These are phyloP conservation scores for Parathielavia appendiculata DNA, from an alignment of 495 filamentous ascomycete species.

Conservation along the genomic window DNA sequence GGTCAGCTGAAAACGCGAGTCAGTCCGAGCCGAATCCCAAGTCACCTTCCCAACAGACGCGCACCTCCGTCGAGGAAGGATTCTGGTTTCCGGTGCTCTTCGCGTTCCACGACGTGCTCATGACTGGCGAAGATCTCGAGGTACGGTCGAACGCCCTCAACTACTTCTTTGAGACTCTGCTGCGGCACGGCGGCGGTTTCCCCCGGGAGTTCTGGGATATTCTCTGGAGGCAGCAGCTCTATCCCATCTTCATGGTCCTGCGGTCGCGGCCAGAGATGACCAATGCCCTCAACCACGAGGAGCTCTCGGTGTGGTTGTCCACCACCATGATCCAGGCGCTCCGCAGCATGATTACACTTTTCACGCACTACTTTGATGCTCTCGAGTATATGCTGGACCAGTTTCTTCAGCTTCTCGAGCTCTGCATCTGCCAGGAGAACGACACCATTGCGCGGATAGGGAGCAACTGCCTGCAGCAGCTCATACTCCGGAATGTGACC, in stretches of 20 bases:
- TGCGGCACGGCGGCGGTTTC: constrained; percentile 85
- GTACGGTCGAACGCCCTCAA: constrained; percentile 89
- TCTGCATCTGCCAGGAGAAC: constrained; percentile 98
- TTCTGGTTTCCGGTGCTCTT: constrained; percentile 98
- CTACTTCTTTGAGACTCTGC: constrained; percentile 91
- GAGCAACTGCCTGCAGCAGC: constrained; percentile 92
- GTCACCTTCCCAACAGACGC: constrained; percentile 40
- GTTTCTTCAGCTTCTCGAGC: constrained; percentile 84
- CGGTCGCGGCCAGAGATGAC: constrained; percentile 94
- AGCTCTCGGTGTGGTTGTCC: constrained; percentile 96
- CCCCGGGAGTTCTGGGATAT: constrained; percentile 97
- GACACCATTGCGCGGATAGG: constrained; percentile 97
- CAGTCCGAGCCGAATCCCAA: constrained; percentile 32
- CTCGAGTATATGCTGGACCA: constrained; percentile 95
- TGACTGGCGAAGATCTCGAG: constrained; percentile 99
- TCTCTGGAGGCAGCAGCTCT: constrained; percentile 91
- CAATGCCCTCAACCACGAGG: constrained; percentile 88
- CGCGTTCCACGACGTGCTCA: constrained; percentile 96
- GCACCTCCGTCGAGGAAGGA: constrained; percentile 83
- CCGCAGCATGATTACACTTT: constrained; percentile 95
- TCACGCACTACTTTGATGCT: constrained; percentile 95
- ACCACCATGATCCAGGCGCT: constrained; percentile 99
- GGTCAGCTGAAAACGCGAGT: constrained; percentile 8
- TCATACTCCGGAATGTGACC: constrained; percentile 90
- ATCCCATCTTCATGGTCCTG: constrained; percentile 96